These are phyloP conservation scores for Aquilaria malaccensis DNA, from an alignment of 345 rosid species.

Conservation along the genomic window DNA sequence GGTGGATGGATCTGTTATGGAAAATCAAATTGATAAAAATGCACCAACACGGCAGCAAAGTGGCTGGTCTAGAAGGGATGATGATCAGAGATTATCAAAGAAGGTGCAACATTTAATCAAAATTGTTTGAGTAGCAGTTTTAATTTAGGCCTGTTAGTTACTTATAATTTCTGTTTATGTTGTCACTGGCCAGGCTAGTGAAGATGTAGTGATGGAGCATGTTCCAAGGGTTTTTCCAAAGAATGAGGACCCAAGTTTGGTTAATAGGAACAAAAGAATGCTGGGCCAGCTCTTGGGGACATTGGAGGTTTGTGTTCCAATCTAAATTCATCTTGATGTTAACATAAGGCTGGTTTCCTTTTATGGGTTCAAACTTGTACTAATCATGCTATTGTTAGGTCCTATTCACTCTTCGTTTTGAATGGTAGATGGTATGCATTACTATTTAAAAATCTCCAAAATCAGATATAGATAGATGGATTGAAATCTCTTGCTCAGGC, in stretches of 20 bases:
- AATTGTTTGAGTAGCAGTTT: slow-evolving; percentile 1
- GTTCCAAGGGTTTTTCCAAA: slow-evolving; percentile 82
- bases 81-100: slow-evolving; percentile 36
- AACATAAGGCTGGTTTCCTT: background rate
- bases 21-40: slow-evolving; percentile 31
- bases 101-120: slow-evolving; percentile 28
- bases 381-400: background rate
- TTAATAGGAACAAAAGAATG: slow-evolving; percentile 93
- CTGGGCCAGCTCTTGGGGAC: slow-evolving; percentile 94
- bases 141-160: background rate
- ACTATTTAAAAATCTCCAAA: too few species aligned
- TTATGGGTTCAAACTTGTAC: background rate
- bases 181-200: slow-evolving; percentile 42
- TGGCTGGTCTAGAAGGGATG: slow-evolving; percentile 54
- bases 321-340: too few species aligned
- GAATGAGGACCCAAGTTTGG: slow-evolving; percentile 89
- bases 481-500: too few species aligned
- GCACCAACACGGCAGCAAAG: slow-evolving; percentile 29
- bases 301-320: slow-evolving; percentile 59
- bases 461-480: too few species aligned
- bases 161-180: background rate
- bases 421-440: too few species aligned
- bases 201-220: slow-evolving; percentile 45
- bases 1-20: slow-evolving; percentile 25
- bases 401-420: background rate